A percentile compares a stretch with the other conserved stretches of the same genome.
These are phyloP conservation scores for Entophlyctis luteolus DNA, from an alignment of 192 early-diverging fungal genomes.

Conservation along the genomic window DNA sequence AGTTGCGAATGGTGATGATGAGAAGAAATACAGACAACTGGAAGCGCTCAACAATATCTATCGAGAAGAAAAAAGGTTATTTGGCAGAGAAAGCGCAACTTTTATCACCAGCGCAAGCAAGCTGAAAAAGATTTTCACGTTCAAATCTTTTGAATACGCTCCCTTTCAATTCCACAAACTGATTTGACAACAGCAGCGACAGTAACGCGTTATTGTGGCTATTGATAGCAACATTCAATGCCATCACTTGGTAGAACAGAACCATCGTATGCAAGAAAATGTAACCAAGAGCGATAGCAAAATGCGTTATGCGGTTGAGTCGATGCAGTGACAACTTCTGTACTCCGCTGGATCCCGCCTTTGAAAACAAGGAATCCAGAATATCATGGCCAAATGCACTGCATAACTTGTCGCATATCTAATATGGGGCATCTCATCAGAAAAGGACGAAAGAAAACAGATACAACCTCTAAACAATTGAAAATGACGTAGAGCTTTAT, in stretches of 20 bases:
- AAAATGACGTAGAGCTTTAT: slow-evolving; percentile 98
- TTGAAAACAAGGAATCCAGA: slow-evolving; percentile 88
- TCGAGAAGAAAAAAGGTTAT: not conserved
- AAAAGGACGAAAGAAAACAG: slow-evolving; percentile 1
- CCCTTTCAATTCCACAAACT: slow-evolving; percentile 98
- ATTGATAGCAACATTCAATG: slow-evolving; percentile 94
- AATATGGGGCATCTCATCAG: not conserved
- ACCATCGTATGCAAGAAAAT: slow-evolving; percentile 87
- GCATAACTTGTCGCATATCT: slow-evolving; percentile 89
- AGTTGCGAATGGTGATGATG: slow-evolving; percentile 87
- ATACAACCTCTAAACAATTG: slow-evolving; percentile 80
- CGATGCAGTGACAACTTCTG: slow-evolving; percentile 19
- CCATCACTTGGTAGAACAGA: slow-evolving; percentile 92
- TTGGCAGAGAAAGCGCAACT: slow-evolving; percentile 5
- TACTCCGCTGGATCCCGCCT: slow-evolving; percentile 40
- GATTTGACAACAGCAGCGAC: slow-evolving; percentile 90
- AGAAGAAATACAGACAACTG: slow-evolving; percentile 82
- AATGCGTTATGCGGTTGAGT: slow-evolving; percentile 49
- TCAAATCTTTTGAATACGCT: slow-evolving; percentile 97
- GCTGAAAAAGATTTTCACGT: slow-evolving; percentile 92
- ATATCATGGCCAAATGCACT: slow-evolving; percentile 93
- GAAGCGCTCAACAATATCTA: slow-evolving; percentile 95
- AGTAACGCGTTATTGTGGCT: slow-evolving; percentile 91
- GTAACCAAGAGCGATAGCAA: slow-evolving; percentile 76
- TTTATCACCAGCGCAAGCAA: slow-evolving; percentile 85